Evolutionary conservation across 2,329 filamentous ascomycete genomes (phyloP).

Genomic region (Diaporthe vexans): DNA sequence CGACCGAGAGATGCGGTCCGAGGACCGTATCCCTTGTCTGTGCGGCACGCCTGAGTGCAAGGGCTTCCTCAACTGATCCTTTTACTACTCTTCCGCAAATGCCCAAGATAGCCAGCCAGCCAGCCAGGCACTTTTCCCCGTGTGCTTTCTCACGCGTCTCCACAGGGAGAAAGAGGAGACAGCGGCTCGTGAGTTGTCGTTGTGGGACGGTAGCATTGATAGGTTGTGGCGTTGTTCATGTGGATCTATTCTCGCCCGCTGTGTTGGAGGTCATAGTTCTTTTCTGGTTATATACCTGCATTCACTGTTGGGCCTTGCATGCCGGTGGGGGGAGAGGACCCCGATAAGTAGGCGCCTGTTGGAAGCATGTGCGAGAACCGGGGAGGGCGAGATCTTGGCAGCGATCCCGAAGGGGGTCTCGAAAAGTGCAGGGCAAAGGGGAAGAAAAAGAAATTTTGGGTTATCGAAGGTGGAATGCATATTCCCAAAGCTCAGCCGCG

Average conservation of each 20-base stretch:
- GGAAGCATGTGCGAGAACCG: too few species aligned
- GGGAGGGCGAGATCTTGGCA: too few species aligned
- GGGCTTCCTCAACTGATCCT: slow-evolving; percentile 91
- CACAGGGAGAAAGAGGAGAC: background rate
- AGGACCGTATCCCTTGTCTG: slow-evolving; percentile 96
- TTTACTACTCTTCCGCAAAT: background rate
- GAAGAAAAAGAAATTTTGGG: background rate
- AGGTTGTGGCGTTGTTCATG: background rate
- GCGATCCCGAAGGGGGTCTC: too few species aligned
- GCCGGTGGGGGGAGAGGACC: background rate
- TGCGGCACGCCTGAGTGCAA: slow-evolving; percentile 97
- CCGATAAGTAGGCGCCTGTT: background rate
- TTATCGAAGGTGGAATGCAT: background rate
- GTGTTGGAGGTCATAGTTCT: slow-evolving; percentile 9
- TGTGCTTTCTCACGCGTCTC: background rate
- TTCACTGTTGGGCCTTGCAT: slow-evolving; percentile 29
- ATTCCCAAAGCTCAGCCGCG: background rate
- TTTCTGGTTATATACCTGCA: slow-evolving; percentile 37
- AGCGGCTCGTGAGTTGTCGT: slow-evolving; percentile 6
- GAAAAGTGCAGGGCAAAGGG: background rate
- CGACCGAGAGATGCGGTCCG: slow-evolving; percentile 93
- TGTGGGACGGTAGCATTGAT: slow-evolving; percentile 17
- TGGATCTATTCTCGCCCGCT: background rate
- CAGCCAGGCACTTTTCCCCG: background rate
- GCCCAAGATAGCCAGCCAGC: background rate